Percentiles rank a stretch among this genome's conserved stretches.
phyloP scores from a whole-genome alignment of 371 early-diverging fungal species.

The Apophysomyces trapeziformis region DNA sequence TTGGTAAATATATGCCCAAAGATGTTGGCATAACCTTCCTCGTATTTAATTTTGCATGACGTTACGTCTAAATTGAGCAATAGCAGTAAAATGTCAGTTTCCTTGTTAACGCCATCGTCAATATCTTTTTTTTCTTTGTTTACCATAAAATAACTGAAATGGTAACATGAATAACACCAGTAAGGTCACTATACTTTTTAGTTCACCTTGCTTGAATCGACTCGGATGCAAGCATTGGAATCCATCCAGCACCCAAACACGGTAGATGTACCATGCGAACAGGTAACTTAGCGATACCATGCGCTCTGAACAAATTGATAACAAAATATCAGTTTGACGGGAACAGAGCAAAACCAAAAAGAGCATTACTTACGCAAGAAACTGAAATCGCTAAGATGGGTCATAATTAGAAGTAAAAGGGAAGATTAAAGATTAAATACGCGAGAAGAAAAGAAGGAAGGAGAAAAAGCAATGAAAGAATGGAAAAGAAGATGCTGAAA shows the following conservation, averaged over 20 bases:
- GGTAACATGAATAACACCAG: conserved; percentile 52
- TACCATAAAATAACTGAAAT: conserved; percentile 56
- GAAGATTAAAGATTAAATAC: too few species aligned
- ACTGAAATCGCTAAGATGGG: conserved; percentile 21
- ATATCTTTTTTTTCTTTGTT: not conserved
- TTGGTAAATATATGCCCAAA: conserved; percentile 40
- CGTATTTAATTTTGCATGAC: conserved; percentile 54
- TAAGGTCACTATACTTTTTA: conserved; percentile 52
- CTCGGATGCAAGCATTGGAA: conserved; percentile 41
- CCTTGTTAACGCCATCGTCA: too few species aligned
- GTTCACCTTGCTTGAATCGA: conserved; percentile 48
- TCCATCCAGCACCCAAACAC: conserved; percentile 41
- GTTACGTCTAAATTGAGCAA: conserved; percentile 28
- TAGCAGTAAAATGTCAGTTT: not conserved
- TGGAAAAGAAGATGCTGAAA: conserved; percentile 7
- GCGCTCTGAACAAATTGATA: conserved; percentile 33
- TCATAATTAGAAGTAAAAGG: conserved; percentile 9
- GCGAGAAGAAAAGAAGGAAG: too few species aligned
- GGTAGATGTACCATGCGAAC: conserved; percentile 42
- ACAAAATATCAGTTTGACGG: not conserved
- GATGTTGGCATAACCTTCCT: conserved; percentile 48
- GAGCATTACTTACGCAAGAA: conserved; percentile 17
- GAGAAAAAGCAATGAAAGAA: too few species aligned
- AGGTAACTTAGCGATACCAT: conserved; percentile 45
- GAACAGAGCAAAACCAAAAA: not conserved